phyloP scores from a whole-genome alignment of 352 stramenopile species.

The Phytopythium sindhum region DNA sequence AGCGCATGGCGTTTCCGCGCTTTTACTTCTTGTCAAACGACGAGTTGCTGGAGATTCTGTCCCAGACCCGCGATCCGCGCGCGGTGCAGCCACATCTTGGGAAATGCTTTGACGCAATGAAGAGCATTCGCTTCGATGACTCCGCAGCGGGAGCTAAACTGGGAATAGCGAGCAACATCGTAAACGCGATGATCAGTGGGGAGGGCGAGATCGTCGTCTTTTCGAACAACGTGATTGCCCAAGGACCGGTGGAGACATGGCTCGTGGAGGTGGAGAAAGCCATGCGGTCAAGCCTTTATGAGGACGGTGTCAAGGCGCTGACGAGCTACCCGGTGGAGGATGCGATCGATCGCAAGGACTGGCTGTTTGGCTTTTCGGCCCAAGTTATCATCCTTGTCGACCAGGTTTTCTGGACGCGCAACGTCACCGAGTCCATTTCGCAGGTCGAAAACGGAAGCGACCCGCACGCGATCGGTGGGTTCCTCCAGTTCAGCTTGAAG shows the following conservation, averaged over 20 bases:
- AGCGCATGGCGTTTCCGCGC: slow-evolving; percentile 89
- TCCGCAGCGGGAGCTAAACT: slow-evolving; percentile 14
- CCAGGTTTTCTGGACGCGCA: slow-evolving; percentile 90
- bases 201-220: slow-evolving; percentile 87
- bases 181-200: slow-evolving; percentile 83
- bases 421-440: slow-evolving; percentile 80
- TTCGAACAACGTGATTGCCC: slow-evolving; percentile 61
- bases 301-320: slow-evolving; percentile 80
- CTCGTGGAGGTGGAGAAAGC: slow-evolving; percentile 86
- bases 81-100: slow-evolving; percentile 89
- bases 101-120: slow-evolving; percentile 93
- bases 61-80: slow-evolving; percentile 85
- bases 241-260: slow-evolving; percentile 87
- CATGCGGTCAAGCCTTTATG: slow-evolving; percentile 85
- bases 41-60: slow-evolving; percentile 90
- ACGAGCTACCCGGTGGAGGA: slow-evolving; percentile 87
- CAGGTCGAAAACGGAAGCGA: slow-evolving; percentile 70
- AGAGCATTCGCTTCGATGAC: slow-evolving; percentile 86
- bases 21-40: slow-evolving; percentile 94
- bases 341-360: slow-evolving; percentile 85
- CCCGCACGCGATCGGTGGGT: slow-evolving; percentile 66
- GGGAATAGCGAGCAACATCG: slow-evolving; percentile 36
- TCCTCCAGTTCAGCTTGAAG: slow-evolving; percentile 86
- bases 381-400: slow-evolving; percentile 89
- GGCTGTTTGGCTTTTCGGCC: slow-evolving; percentile 88